Evolutionary conservation across 306 rosid species (phyloP).

Genomic region (Potentilla sterilis): DNA sequence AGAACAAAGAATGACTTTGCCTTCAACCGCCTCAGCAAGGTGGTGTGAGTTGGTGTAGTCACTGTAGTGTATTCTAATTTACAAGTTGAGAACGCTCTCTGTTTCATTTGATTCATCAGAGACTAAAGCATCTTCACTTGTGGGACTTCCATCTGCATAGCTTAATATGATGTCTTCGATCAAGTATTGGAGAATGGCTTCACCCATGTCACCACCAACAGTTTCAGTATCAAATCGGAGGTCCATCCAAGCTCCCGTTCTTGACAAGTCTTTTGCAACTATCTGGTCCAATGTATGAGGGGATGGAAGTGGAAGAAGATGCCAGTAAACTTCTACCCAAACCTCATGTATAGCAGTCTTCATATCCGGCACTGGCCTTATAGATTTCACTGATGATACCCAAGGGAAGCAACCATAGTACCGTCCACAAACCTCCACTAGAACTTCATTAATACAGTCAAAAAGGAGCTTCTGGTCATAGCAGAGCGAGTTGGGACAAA

Average conservation of each 20-base stretch:
- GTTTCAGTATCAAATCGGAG: conserved; percentile 59
- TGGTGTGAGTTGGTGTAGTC: conserved; percentile 25
- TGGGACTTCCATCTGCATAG: conserved; percentile 32
- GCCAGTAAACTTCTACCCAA: conserved; percentile 72
- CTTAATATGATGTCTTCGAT: conserved; percentile 66
- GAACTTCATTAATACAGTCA: conserved; percentile 66
- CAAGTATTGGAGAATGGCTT: conserved; percentile 68
- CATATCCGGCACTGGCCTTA: conserved; percentile 48
- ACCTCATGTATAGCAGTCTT: conserved; percentile 42
- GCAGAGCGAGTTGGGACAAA: conserved; percentile 53
- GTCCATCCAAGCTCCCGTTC: conserved; percentile 72
- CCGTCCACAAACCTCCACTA: conserved; percentile 56
- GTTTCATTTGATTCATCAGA: conserved; percentile 28
- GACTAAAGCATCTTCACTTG: conserved; percentile 27
- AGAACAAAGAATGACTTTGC: conserved; percentile 9
- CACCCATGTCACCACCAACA: conserved; percentile 63
- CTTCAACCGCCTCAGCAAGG: conserved; percentile 16
- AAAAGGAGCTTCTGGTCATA: conserved; percentile 62
- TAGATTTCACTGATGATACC: conserved; percentile 48
- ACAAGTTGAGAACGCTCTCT: conserved; percentile 35
- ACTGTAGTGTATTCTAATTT: conserved; percentile 7
- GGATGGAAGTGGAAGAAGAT: conserved; percentile 60
- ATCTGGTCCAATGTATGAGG: conserved; percentile 81
- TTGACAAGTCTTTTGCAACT: conserved; percentile 72
- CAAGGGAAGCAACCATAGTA: conserved; percentile 56